Evolutionary conservation across 2,329 filamentous ascomycete genomes (phyloP), one percentile per base, ranked within the genome.

Genomic region (Neofusicoccum ribis): DNA sequence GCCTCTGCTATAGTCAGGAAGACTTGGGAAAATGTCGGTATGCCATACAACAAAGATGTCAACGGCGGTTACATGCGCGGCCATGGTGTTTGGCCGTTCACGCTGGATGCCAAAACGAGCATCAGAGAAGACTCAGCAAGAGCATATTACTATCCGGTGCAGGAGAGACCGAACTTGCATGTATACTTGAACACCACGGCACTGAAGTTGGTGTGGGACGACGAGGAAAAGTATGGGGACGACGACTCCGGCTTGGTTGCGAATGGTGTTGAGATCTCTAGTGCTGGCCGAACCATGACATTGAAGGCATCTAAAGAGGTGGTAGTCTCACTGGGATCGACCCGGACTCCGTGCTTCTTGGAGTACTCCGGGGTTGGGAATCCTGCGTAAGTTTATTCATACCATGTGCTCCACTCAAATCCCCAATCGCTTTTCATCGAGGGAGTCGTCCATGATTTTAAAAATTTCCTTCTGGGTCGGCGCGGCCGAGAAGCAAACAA

Each of bases 121-220:
- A 67, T 81, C 20, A 75, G 79, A 17, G 73, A 77, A 63, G 79
- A 81, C 69, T 75, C 80, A 47, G 79, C 78, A 2, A 69, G 78
- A 7, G 77, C 78, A 7, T 84, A 82, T 66, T 83, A 82, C 67
- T 81, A 75, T 56, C 80, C 82, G 1, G 31, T 65, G 1, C 72
- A 70, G 41, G 52, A 68, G 23, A 72, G 82, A 52, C 49, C 70
- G 1, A 84, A 84, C 65, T 71, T 84, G 0, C 69, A 80, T 2
- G 70, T 83, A 0, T 77, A 82, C 34, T 67, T 79, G n/a, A 80
- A 82, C 64, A 79, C 81, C 0, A 73, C 73, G 1, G 82, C 77
- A 0, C 77, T 78, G 43, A 72, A 72, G 17, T 72, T 84, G 15
- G 64, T 78, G 2, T 83, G 79, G 78, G 52, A 68, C 5, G 63